Base-by-base conservation (phyloP, 495 filamentous ascomycete genomes). In the Daldinia loculata region DNA sequence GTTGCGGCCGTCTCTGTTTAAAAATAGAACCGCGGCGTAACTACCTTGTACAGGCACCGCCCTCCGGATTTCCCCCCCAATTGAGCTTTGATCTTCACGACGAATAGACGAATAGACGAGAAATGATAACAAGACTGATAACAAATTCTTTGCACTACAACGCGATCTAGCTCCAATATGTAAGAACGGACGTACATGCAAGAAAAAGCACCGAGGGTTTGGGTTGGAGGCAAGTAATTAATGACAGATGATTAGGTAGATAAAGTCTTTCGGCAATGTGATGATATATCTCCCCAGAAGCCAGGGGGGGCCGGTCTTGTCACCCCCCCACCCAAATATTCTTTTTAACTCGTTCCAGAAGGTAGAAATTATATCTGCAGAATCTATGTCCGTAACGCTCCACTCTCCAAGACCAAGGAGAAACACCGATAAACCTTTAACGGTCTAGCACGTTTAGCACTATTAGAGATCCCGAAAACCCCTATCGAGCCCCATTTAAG, bases 311-410 rank as follows among this genome's bases (percentile, higher is more conserved):
- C 63, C 29, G 57, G 56, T 67, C 56, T 34, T 56, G 50, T 64
- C 65, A 72, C 70, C 70, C 70, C 70, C 70, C 70, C 70, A 68
- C 65, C 70, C 27, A 22, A 27, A 26, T n/a, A 15, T 61, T 61
- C 65, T 68, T 51, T 63, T 72, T 68, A 72, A 72, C 70, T 72
- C 14, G 64, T 72, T 72, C 70, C 65, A 72, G 70, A 72, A 72
- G 70, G 70, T 72, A 52, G 65, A 66, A 69, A 65, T 17, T 38
- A 17, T 15, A 61, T 68, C 65, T 72, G 70, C 65, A 72, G 70
- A 64, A 39, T 65, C 56, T 56, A 45, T 50, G 48, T 55, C 48
- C 45, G 53, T 58, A 15, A n/a, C 29, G 62, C 65, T 60, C 56
- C 55, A 63, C 59, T 22, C 45, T 63, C 34, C 52, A 56, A 59